Conservation (phyloP, 1,284 basidiomycete genomes). For the Tilletia indica region DNA sequence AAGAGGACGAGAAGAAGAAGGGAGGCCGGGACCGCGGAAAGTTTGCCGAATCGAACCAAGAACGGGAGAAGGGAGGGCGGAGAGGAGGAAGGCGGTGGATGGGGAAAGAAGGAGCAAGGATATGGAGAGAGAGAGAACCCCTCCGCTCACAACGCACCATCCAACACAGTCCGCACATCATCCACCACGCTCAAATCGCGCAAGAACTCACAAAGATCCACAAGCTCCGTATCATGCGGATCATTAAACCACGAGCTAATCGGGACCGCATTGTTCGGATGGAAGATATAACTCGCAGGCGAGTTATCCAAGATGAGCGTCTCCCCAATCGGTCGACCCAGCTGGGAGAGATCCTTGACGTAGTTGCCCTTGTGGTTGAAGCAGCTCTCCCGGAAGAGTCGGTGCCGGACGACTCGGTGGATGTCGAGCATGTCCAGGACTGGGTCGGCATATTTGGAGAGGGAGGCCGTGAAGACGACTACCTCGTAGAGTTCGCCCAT, state of each 20-base stretch:
- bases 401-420: conserved; percentile 86
- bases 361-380: conserved; percentile 99
- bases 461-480: conserved; percentile 94
- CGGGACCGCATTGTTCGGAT: conserved; percentile 97
- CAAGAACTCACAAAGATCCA: conserved; percentile 18
- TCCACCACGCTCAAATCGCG: conserved; percentile 16
- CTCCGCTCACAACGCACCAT: conserved; percentile 7
- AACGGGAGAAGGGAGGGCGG: background rate
- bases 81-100: background rate
- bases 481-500: conserved; percentile 99
- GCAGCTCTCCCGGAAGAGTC: conserved; percentile 95
- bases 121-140: too few relatives aligned
- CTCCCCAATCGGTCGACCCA: conserved; percentile 86
- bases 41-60: too few relatives aligned
- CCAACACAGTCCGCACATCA: conserved; percentile 17
- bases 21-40: background rate
- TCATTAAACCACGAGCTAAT: conserved; percentile 69
- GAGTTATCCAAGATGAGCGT: conserved; percentile 99
- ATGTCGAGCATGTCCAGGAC: conserved; percentile 95
- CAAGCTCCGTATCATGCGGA: conserved; percentile 18
- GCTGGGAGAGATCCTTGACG: conserved; percentile 96
- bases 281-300: conserved; percentile 98
- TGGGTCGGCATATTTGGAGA: conserved; percentile 99
- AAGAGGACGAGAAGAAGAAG: conserved; percentile 1
- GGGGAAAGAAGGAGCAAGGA: background rate